phyloP scores from a whole-genome alignment of 441 rosid species.

The Flueggea neowawraea region DNA sequence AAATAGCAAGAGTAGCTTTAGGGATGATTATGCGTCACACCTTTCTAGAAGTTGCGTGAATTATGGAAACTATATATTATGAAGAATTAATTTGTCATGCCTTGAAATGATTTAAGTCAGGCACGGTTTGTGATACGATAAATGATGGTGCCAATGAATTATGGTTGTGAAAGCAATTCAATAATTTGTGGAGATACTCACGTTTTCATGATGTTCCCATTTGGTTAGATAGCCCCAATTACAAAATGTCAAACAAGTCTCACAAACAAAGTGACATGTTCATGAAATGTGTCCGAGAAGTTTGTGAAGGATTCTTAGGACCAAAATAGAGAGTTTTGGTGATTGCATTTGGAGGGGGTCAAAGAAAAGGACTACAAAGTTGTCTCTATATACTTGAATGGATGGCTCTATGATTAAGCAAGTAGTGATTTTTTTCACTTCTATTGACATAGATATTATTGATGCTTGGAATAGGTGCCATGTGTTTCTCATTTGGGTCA shows the following conservation, averaged over 20 bases:
- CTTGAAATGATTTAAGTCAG: background rate
- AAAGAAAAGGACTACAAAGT: conserved; percentile 4
- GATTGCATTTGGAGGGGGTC: conserved; percentile 10
- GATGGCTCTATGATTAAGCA: no score
- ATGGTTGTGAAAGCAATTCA: background rate
- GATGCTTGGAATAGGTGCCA: conserved; percentile 1
- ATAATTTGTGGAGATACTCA: background rate
- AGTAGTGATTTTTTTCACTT: background rate
- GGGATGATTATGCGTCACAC: no score
- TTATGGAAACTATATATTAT: background rate
- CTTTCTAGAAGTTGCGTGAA: background rate
- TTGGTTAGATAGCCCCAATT: background rate
- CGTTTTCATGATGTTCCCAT: background rate
- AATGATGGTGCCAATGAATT: background rate
- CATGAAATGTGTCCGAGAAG: no score
- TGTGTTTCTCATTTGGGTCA: conserved; percentile 12
- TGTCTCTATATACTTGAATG: no score
- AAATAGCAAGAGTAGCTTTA: no score
- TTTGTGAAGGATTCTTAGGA: no score
- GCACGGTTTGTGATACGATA: background rate
- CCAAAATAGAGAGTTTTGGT: background rate
- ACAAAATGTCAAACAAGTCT: no score
- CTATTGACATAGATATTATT: no score
- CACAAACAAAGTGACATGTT: no score
- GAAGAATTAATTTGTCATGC: background rate